phyloP scores from a whole-genome alignment of 495 filamentous ascomycete species.

The Lophiostoma macrostomum region DNA sequence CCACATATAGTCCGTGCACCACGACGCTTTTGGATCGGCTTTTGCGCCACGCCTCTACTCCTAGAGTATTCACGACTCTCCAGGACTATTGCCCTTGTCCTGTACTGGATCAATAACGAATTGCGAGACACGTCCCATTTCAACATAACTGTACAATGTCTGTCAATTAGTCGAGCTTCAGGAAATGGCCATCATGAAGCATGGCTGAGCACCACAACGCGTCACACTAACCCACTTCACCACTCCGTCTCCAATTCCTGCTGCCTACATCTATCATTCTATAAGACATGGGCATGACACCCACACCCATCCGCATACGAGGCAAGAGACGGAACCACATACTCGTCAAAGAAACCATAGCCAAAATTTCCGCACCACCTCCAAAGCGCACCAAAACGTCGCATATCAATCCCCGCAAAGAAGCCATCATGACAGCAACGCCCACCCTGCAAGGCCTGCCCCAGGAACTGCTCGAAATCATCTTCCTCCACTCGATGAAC shows the following conservation, averaged over 20 bases:
- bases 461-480: slow-evolving; percentile 27
- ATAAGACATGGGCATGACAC: slow-evolving; percentile 23
- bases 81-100: no score
- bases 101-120: no score
- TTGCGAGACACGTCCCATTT: no score
- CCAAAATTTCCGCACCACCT: background rate
- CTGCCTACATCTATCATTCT: slow-evolving; percentile 1
- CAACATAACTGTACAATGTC: no score
- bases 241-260: background rate
- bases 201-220: background rate
- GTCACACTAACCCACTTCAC: background rate
- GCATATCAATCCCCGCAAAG: background rate
- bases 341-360: background rate
- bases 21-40: background rate
- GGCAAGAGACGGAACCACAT: slow-evolving; percentile 23
- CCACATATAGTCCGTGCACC: slow-evolving; percentile 2
- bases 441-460: slow-evolving; percentile 30
- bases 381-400: background rate
- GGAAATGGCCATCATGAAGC: no score
- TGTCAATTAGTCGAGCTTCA: no score
- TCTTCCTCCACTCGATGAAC: slow-evolving; percentile 33
- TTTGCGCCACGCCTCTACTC: background rate
- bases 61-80: no score
- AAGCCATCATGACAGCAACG: slow-evolving; percentile 3
- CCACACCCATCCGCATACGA: slow-evolving; percentile 27